Conservation (phyloP, 2,329 filamentous ascomycete species). For the Fusarium temperatum region DNA sequence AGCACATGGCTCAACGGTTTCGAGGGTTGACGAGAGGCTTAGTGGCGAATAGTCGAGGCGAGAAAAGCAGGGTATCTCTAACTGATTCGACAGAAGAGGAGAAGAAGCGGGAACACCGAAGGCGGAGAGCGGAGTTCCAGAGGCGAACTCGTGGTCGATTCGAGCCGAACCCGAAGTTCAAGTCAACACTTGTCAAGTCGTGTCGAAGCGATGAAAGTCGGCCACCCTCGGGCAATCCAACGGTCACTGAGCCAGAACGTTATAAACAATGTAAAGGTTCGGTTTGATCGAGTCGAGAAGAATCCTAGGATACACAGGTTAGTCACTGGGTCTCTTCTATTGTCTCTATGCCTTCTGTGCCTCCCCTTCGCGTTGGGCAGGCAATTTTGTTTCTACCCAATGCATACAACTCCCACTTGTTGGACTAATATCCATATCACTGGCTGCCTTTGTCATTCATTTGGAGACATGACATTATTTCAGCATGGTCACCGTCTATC, state of each 20-base stretch:
- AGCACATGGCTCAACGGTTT: constrained; percentile 75
- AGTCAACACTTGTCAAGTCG: constrained; percentile 10
- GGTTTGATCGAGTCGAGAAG: constrained; percentile 5
- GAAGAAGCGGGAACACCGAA: constrained; percentile 23
- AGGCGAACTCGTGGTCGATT: constrained; percentile 27
- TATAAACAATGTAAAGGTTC: constrained; percentile 12
- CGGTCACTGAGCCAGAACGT: not conserved
- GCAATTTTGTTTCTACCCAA: constrained; percentile 6
- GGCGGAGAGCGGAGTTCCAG: constrained; percentile 30
- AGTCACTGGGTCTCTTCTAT: constrained; percentile 14
- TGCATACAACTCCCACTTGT: not conserved
- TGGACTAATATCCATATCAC: not conserved
- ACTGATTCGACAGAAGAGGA: constrained; percentile 22
- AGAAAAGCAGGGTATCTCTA: constrained; percentile 4
- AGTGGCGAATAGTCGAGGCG: constrained; percentile 13
- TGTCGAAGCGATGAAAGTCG: constrained; percentile 12
- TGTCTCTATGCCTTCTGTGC: not conserved
- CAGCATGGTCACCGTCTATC: not conserved
- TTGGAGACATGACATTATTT: not conserved
- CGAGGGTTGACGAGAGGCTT: constrained; percentile 26
- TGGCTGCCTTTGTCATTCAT: not conserved
- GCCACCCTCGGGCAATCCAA: constrained; percentile 3
- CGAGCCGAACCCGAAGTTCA: constrained; percentile 29
- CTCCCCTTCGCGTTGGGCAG: constrained; percentile 4
- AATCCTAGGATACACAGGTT: constrained; percentile 22